A percentile compares a stretch with the other conserved stretches of the same genome.
phyloP scores from a whole-genome alignment of 2,329 filamentous ascomycete species.

The Cladosporium sp. region DNA sequence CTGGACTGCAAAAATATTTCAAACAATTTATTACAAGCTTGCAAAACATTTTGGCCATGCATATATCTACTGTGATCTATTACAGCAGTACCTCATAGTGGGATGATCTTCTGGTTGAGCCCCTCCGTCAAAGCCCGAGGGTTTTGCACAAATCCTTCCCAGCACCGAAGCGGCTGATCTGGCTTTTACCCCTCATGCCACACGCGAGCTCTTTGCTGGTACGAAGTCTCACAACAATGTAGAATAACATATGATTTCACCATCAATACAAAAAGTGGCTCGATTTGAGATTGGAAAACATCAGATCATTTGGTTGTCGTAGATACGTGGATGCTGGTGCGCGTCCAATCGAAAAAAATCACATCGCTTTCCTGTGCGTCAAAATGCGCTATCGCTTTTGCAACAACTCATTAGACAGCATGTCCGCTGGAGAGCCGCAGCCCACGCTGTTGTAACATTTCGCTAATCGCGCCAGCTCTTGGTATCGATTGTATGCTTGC shows the following conservation, averaged over 20 bases:
- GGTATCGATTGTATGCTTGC: slow-evolving; percentile 14
- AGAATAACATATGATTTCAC: neutral
- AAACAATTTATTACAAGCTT: too few relatives aligned
- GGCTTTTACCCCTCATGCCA: neutral
- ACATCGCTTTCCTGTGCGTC: slow-evolving; percentile 14
- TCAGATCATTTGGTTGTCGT: slow-evolving; percentile 13
- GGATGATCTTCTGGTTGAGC: neutral
- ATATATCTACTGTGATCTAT: too few relatives aligned
- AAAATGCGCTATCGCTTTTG: slow-evolving; percentile 14
- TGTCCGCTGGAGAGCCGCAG: slow-evolving; percentile 13
- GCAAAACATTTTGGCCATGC: too few relatives aligned
- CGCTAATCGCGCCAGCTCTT: slow-evolving; percentile 15
- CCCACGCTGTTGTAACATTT: slow-evolving; percentile 14
- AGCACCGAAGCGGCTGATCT: neutral
- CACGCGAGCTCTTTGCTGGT: neutral
- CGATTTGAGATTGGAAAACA: slow-evolving; percentile 5
- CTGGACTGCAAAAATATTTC: too few relatives aligned
- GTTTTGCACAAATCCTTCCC: slow-evolving; percentile 11
- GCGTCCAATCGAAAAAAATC: slow-evolving; percentile 13
- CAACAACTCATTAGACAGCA: slow-evolving; percentile 13
- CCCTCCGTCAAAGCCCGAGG: slow-evolving; percentile 1
- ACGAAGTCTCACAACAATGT: neutral
- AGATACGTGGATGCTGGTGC: slow-evolving; percentile 13
- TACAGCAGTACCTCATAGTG: neutral
- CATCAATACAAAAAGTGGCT: neutral